Percentiles rank a stretch among this genome's conserved stretches.
phyloP scores from a whole-genome alignment of 257 asterid species.

The Knoxia roxburghii region DNA sequence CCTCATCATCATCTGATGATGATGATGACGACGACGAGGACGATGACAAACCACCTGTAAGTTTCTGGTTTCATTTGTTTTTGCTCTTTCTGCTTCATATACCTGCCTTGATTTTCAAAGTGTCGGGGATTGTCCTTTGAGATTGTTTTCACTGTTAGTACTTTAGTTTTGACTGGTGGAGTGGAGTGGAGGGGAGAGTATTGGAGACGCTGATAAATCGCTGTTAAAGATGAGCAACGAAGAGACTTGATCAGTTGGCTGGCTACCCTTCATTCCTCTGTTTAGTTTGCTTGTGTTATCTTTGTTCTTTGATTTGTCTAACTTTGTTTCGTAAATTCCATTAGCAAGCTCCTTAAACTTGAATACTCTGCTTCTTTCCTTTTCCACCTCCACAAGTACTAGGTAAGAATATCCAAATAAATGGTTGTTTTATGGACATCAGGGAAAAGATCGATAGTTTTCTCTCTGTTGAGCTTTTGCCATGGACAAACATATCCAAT shows the following conservation, averaged over 20 bases:
- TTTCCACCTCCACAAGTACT: not conserved
- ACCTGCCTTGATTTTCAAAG: too few relatives aligned
- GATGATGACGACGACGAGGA: too few relatives aligned
- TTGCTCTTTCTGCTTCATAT: not conserved
- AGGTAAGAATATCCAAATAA: too few relatives aligned
- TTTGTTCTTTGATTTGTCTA: not conserved
- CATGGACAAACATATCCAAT: not conserved
- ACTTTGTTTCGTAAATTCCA: not conserved
- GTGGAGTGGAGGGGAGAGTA: too few relatives aligned
- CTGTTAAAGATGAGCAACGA: too few relatives aligned
- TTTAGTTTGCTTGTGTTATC: not conserved
- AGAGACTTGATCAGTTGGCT: too few relatives aligned
- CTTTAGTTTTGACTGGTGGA: too few relatives aligned
- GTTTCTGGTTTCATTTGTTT: constrained; percentile 2
- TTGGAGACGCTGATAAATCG: too few relatives aligned
- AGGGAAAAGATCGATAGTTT: not conserved
- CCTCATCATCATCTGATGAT: too few relatives aligned
- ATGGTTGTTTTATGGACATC: not conserved
- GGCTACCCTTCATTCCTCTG: too few relatives aligned
- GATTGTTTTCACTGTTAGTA: too few relatives aligned
- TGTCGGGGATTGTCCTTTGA: too few relatives aligned
- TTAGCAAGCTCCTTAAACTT: not conserved
- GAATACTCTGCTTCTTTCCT: not conserved
- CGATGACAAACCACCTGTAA: constrained; percentile 48
- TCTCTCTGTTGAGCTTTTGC: not conserved